Evolutionary conservation across 2,329 filamentous ascomycete species (phyloP), one percentile per base, ranked within the genome.

Genomic region (Fusarium tjaetaba): DNA sequence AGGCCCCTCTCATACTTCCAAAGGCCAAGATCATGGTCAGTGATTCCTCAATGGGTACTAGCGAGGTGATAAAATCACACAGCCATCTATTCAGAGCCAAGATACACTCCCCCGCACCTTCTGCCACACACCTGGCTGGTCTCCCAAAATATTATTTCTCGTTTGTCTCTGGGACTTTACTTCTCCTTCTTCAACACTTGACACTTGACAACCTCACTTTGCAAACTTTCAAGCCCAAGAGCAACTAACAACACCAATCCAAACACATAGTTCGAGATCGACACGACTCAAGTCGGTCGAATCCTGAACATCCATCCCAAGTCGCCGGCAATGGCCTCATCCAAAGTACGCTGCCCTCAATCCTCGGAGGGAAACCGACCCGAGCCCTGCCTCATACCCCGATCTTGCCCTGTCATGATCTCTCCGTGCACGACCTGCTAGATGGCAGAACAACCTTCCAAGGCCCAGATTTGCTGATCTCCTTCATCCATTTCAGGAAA

Each of bases 311-410:
- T 76, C 24, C 32, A 79, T 78, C 71, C 75, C 76, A 80, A 79
- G 73, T 80, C 77, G 80, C 81, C 80, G 82, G 84, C 84, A 85
- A 90, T 90, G 88, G 88, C 88, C 82, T 90, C 88, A 80, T 90
- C 88, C 81, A 90, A 89, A 86, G 88, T 90, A 89, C 79, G 80
- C 78, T 70, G 66, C 73, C 67, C 71, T 73, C 72, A 65, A 57
- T 59, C 56, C 64, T 77, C 64, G 65, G 72, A 74, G 65, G 72
- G 63, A 68, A 61, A 63, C 68, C 68, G 66, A 72, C 46, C 70
- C 70, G 73, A 71, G 71, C 71, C 73, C 72, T 71, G 46, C 62
- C 34, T 58, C 20, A 48, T 24, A 34, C 56, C 51, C 68, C 41
- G 52, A 55, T 66, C 68, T 65, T 72, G 65, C 72, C 68, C 62